phyloP scores from a whole-genome alignment of 2,329 filamentous ascomycete species.

The Phialophora chinensis region DNA sequence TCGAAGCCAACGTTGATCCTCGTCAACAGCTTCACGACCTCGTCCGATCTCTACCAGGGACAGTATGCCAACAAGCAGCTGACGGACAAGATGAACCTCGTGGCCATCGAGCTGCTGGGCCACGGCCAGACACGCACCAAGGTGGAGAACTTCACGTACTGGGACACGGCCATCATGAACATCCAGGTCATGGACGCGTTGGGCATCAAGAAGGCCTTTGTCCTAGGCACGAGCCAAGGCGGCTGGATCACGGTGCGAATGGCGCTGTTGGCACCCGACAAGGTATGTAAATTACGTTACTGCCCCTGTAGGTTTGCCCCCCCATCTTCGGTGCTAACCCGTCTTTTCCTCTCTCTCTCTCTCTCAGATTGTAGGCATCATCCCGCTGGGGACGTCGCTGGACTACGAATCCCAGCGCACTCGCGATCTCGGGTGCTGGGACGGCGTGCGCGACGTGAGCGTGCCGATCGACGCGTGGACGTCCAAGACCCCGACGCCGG shows the following conservation, averaged over 20 bases:
- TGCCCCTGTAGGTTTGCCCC: neutral
- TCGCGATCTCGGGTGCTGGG: slow-evolving; percentile 57
- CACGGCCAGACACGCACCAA: slow-evolving; percentile 56
- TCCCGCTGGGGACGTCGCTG: slow-evolving; percentile 60
- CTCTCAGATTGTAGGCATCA: slow-evolving; percentile 56
- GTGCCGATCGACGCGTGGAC: slow-evolving; percentile 51
- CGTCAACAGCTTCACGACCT: slow-evolving; percentile 60
- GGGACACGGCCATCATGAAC: slow-evolving; percentile 60
- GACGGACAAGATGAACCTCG: slow-evolving; percentile 52
- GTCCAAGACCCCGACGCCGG: slow-evolving; percentile 46
- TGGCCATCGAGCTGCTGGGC: slow-evolving; percentile 61
- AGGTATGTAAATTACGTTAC: slow-evolving; percentile 42
- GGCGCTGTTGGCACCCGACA: slow-evolving; percentile 58
- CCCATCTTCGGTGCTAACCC: neutral
- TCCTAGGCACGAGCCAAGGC: slow-evolving; percentile 60
- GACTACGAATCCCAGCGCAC: slow-evolving; percentile 56
- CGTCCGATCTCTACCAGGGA: slow-evolving; percentile 51
- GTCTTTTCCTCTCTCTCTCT: too few relatives aligned
- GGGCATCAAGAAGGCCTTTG: slow-evolving; percentile 40
- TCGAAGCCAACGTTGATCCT: slow-evolving; percentile 59
- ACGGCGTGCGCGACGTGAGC: slow-evolving; percentile 46
- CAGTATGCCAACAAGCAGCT: slow-evolving; percentile 50
- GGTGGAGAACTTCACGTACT: slow-evolving; percentile 59
- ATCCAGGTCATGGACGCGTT: slow-evolving; percentile 42
- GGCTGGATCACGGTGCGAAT: slow-evolving; percentile 60